Evolutionary conservation across 2,329 filamentous ascomycete species (phyloP), one percentile per base, ranked within the genome.

Genomic region (Hymenoscyphus scutula): DNA sequence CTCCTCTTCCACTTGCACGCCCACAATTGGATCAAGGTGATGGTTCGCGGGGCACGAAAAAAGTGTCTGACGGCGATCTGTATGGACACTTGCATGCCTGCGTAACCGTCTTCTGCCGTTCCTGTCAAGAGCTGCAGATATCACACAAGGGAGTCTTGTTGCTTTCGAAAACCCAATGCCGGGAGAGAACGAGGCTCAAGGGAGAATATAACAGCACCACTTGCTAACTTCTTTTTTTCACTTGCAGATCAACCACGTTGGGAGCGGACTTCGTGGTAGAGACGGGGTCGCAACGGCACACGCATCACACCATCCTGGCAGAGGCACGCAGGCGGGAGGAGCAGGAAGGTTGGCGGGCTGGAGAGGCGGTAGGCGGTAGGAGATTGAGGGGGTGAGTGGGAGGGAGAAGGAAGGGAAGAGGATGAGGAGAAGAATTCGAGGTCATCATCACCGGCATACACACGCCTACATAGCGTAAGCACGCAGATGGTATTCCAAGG

Each of bases 81-180:
- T 23, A 48, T 48, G 41, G 41, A 48, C 41, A 48, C 41, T 48
- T 48, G 41, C 41, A 48, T 25, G 41, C n/a, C 41, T 19, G 41
- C n/a, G 41, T 48, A 48, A 48, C 41, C 41, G 2, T 11, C 19
- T 23, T 48, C 41, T 48, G 23, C 41, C 23, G 19, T 23, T 48
- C 41, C 41, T 48, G n/a, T 48, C 41, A 19, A 48, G 41, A 48
- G 2, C n/a, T 48, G 41, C 41, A 48, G 41, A 23, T 23, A 23
- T 23, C 3, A 23, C n/a, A 48, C 41, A n/a, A 23, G 19, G 41
- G 19, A 48, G 8, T 48, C n/a, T 23, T 48, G 41, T 48, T 19
- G 32, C 32, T 34, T 23, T 48, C 19, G n/a, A 11, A n/a, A 48
- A 48, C n/a, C n/a, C 19, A 48, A 8, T 48, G 41, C 41, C n/a